Evolutionary conservation across 345 rosid species (phyloP), one percentile per base, ranked within the genome.

Genomic region (Moricandia moricandioides): DNA sequence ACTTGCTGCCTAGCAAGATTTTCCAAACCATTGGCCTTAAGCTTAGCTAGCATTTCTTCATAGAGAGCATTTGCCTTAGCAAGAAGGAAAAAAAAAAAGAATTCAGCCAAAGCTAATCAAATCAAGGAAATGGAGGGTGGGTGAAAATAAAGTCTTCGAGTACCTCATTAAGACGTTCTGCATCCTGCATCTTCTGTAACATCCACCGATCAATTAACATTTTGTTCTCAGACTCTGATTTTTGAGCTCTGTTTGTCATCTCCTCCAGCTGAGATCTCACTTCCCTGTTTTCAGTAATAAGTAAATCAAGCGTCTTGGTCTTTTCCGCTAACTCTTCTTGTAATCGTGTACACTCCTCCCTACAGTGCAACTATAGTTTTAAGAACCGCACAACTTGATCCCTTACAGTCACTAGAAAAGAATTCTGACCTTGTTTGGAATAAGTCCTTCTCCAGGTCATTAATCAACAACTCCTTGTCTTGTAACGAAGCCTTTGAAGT

Each of bases 101-200:
- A 37, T 34, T 63, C 10, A 14, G 34, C 5, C 8, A 11, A 52
- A 24, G 12, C 39, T 52, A 56, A 49, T 24, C 35, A 68, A 16
- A 21, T 58, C n/a, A 1, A 57, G 57, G 60, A 51, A 65, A 62
- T 6, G 12, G 2, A n/a, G 47, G 11, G 43, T 37, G 11, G 11
- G 43, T 27, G 57, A 30, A 40, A n/a, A 31, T 3, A 16, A 43
- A 31, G 35, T 21, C 14, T 5, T 17, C 8, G 24, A 5, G n/a
- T 82, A 95, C 99, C 98, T 95, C 97, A n/a, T 92, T 95, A 74
- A 92, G 92, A 63, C 91, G 91, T 80, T 95, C 99, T 6, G 99
- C 98, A 54, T 92, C 97, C 82, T 92, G 84, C 98, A 95, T 95
- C 84, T 95, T 95, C 78, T 95, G 91, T 76, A 95, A 80, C 98